phyloP scores from a whole-genome alignment of 768 basidiomycete genomes.

The Termitomyces sp. region DNA sequence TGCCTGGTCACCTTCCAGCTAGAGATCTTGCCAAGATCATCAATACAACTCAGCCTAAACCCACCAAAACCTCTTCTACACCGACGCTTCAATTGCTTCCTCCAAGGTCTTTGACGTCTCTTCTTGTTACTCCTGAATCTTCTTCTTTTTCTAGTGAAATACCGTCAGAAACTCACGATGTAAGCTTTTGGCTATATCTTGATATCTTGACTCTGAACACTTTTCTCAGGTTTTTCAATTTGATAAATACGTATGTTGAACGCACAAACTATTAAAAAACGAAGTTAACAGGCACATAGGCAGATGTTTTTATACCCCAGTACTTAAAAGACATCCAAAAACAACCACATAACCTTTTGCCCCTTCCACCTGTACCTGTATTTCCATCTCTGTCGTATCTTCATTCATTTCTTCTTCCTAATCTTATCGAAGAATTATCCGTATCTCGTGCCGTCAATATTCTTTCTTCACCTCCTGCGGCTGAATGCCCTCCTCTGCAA shows the following conservation, averaged over 20 bases:
- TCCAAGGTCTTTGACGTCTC: constrained; percentile 12
- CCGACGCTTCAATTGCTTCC: constrained; percentile 13
- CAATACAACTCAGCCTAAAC: constrained; percentile 12
- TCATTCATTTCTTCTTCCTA: constrained; percentile 32
- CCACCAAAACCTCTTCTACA: constrained; percentile 4
- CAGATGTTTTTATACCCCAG: constrained; percentile 41
- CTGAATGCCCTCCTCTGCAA: constrained; percentile 20
- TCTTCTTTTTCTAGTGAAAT: constrained; percentile 1
- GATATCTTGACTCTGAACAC: not conserved
- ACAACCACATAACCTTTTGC: constrained; percentile 33
- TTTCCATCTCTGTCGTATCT: constrained; percentile 38
- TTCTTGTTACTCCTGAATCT: constrained; percentile 5
- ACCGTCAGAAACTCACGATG: constrained; percentile 8
- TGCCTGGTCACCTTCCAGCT: constrained; percentile 23
- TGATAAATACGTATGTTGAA: constrained; percentile 38
- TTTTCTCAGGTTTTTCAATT: constrained; percentile 21
- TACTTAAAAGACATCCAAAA: constrained; percentile 46
- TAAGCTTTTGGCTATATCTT: constrained; percentile 1
- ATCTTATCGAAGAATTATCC: constrained; percentile 25
- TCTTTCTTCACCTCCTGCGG: constrained; percentile 23
- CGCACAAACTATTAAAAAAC: not conserved
- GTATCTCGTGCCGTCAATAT: constrained; percentile 18
- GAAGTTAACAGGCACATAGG: constrained; percentile 20
- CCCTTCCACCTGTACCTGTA: constrained; percentile 34
- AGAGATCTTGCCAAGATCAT: constrained; percentile 12